These are phyloP conservation scores for Serendipita indica DNA, from an alignment of 768 basidiomycete species.

Conservation along the genomic window DNA sequence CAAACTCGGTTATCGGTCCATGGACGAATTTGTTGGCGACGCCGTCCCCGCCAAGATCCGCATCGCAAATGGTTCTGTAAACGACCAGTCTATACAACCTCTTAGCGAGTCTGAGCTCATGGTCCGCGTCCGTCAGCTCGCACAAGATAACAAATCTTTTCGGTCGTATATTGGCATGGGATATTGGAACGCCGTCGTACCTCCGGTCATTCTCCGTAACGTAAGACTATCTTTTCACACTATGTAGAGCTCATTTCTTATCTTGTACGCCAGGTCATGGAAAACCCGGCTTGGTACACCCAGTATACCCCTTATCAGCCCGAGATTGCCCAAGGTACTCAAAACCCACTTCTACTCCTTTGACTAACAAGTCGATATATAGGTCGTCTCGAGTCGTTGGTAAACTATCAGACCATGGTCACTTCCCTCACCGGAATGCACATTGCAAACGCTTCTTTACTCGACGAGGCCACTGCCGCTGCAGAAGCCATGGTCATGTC, in stretches of 20 bases:
- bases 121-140: conserved; percentile 58
- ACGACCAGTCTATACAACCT: conserved; percentile 51
- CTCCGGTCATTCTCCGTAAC: conserved; percentile 89
- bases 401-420: conserved; percentile 96
- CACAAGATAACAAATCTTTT: conserved; percentile 61
- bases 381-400: conserved; percentile 91
- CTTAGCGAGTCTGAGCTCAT: conserved; percentile 80
- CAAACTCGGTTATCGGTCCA: conserved; percentile 65
- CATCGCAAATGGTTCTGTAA: conserved; percentile 43
- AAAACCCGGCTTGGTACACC: conserved; percentile 98
- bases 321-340: conserved; percentile 87
- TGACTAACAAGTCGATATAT: conserved; percentile 9
- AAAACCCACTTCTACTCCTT: conserved; percentile 6
- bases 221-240: conserved; percentile 28
- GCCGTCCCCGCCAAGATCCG: conserved; percentile 74
- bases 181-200: conserved; percentile 87
- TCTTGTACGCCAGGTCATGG: conserved; percentile 45
- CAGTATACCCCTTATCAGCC: conserved; percentile 94
- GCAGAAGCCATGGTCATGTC: conserved; percentile 98
- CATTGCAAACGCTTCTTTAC: conserved; percentile 87
- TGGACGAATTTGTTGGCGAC: conserved; percentile 76
- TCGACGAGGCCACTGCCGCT: conserved; percentile 91
- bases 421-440: conserved; percentile 89
- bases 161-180: conserved; percentile 98
- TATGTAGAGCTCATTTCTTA: conserved; percentile 9